phyloP scores from a whole-genome alignment of 2,329 filamentous ascomycete genomes.

The Aspergillus pseudoglaucus region DNA sequence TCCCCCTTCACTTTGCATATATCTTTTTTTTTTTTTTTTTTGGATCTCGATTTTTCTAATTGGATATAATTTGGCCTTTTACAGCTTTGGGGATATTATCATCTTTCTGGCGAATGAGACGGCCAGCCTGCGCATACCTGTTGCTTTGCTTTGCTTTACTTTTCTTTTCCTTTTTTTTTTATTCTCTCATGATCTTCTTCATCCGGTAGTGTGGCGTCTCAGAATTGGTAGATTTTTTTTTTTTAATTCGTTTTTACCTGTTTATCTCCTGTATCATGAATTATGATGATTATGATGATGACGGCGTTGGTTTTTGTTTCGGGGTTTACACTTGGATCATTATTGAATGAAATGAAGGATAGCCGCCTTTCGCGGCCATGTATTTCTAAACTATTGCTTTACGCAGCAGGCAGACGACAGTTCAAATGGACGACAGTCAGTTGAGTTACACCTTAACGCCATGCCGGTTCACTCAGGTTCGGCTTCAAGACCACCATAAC shows the following conservation, averaged over 20 bases:
- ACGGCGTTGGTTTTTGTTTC: background rate
- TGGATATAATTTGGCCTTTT: background rate
- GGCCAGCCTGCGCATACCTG: background rate
- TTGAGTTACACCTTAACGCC: background rate
- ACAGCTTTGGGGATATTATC: background rate
- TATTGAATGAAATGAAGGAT: background rate
- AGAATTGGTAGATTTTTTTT: constrained; percentile 1
- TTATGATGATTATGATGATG: background rate
- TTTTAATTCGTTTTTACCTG: background rate
- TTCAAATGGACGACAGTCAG: too few species aligned
- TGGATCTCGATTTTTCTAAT: constrained; percentile 2
- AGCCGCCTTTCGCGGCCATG: background rate
- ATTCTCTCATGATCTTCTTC: background rate
- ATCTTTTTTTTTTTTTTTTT: too few species aligned
- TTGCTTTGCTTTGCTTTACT: background rate
- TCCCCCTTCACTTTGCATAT: constrained; percentile 3
- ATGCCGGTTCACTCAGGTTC: background rate
- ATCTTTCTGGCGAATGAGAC: background rate
- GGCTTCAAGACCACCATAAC: background rate
- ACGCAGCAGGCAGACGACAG: background rate
- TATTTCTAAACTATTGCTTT: background rate
- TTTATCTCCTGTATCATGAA: background rate
- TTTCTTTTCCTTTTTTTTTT: background rate
- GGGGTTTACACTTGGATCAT: background rate
- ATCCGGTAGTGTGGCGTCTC: background rate